Conservation (phyloP, 805 yeast genomes). For the Spathaspora sp. region DNA sequence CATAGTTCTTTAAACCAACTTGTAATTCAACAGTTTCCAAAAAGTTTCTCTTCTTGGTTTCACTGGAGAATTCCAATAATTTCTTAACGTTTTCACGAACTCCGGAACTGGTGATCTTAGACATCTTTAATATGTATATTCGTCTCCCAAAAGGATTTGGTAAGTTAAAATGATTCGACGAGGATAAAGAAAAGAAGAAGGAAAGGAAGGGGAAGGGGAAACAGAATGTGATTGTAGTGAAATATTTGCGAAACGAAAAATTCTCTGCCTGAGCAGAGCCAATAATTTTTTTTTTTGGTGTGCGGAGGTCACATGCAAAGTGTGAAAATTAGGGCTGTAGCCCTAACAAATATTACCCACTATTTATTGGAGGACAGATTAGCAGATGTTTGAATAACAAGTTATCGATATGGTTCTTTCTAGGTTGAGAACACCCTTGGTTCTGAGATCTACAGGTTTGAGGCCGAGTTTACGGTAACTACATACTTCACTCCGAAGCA, state of each 20-base stretch:
- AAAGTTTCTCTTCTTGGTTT: constrained; percentile 99
- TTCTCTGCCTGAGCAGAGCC: not conserved
- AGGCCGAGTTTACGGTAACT: too few relatives aligned
- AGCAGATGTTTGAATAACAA: not conserved
- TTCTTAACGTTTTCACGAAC: constrained; percentile 96
- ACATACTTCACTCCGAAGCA: too few relatives aligned
- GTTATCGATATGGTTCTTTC: not conserved
- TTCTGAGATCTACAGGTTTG: too few relatives aligned
- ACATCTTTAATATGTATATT: constrained; percentile 48
- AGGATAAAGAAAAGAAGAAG: constrained; percentile 29
- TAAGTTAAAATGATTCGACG: constrained; percentile 54
- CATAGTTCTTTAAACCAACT: constrained; percentile 99
- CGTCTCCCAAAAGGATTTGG: constrained; percentile 75
- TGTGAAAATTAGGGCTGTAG: not conserved
- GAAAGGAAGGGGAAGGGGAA: not conserved
- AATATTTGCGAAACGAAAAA: not conserved
- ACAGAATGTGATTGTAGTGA: not conserved
- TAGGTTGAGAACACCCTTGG: too few relatives aligned
- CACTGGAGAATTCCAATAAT: constrained; percentile 83
- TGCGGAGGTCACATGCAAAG: not conserved
- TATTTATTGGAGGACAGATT: too few relatives aligned
- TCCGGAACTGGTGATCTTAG: constrained; percentile 86
- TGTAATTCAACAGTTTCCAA: constrained; percentile 99
- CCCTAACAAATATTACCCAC: not conserved
- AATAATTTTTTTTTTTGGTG: not conserved